Conservation (phyloP, 495 filamentous ascomycete species). For the Aspergillus funiculosus region DNA sequence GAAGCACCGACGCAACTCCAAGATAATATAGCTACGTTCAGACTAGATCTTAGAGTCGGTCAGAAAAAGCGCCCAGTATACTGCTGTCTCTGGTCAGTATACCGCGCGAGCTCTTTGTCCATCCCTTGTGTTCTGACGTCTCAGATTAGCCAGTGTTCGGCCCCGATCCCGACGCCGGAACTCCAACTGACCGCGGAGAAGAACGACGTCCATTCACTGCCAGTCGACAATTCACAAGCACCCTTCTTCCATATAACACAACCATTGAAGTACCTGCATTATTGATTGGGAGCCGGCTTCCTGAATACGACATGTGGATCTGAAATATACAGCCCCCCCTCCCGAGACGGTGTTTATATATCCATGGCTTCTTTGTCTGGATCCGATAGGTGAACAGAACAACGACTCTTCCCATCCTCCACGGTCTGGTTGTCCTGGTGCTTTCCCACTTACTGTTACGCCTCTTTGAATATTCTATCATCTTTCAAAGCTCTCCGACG, state of each 20-base stretch:
- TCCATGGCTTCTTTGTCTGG: slow-evolving; percentile 19
- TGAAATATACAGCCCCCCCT: slow-evolving; percentile 8
- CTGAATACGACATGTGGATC: slow-evolving; percentile 10
- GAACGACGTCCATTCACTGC: slow-evolving; percentile 2
- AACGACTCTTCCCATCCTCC: slow-evolving; percentile 12
- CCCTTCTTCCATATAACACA: not conserved
- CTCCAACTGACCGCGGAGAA: slow-evolving; percentile 11
- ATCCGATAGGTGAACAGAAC: slow-evolving; percentile 10
- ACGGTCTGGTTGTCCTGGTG: not conserved
- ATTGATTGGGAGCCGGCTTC: slow-evolving; percentile 11
- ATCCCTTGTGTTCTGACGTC: slow-evolving; percentile 1
- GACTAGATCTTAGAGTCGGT: not conserved
- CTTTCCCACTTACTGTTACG: slow-evolving; percentile 1
- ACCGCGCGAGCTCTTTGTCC: not conserved
- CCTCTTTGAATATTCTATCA: not conserved
- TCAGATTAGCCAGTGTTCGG: slow-evolving; percentile 5
- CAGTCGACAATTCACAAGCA: slow-evolving; percentile 6
- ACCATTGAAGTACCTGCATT: not conserved
- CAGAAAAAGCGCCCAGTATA: not conserved
- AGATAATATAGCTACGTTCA: not conserved
- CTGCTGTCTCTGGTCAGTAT: slow-evolving; percentile 1
- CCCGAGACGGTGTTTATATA: slow-evolving; percentile 15
- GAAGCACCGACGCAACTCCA: not conserved
- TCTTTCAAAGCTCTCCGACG: not conserved
- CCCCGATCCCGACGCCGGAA: slow-evolving; percentile 11